These are phyloP conservation scores for Phytophthora constricta DNA, from an alignment of 352 stramenopile genomes.

Conservation along the genomic window DNA sequence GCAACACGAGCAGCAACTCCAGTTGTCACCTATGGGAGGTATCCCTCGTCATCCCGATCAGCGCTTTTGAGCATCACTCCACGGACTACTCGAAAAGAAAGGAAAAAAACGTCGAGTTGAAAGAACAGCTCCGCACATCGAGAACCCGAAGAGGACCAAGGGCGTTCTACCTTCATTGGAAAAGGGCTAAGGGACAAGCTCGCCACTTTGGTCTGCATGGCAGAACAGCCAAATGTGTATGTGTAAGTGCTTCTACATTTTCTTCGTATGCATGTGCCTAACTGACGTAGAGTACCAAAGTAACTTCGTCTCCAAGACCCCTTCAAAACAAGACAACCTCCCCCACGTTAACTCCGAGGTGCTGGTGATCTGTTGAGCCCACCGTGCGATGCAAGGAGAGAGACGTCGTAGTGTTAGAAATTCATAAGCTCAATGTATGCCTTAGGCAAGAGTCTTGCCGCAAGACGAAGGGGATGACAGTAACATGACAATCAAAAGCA, in stretches of 20 bases:
- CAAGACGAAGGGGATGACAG: conserved; percentile 26
- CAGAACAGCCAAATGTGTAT: conserved; percentile 10
- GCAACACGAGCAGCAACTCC: conserved; percentile 36
- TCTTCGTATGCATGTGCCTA: conserved; percentile 29
- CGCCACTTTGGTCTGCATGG: not conserved
- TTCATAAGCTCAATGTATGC: conserved; percentile 32
- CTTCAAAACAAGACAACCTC: conserved; percentile 20
- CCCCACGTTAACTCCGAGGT: conserved; percentile 15
- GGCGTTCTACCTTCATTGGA: not conserved
- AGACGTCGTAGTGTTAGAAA: conserved; percentile 33
- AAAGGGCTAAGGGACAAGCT: not conserved
- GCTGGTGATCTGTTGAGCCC: not conserved
- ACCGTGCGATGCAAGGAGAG: conserved; percentile 15
- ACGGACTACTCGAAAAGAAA: not conserved
- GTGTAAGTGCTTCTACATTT: conserved; percentile 20
- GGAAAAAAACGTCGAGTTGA: not conserved
- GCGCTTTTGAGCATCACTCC: conserved; percentile 34
- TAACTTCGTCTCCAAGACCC: conserved; percentile 35
- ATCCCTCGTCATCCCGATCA: conserved; percentile 32
- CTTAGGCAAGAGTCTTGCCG: conserved; percentile 17
- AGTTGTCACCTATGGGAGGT: conserved; percentile 40
- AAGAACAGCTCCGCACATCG: not conserved
- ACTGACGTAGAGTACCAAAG: conserved; percentile 33
- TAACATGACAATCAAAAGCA: conserved; percentile 31
- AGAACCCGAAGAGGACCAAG: conserved; percentile 7